Percentiles rank a stretch among this genome's conserved stretches.
phyloP scores from a whole-genome alignment of 345 rosid species.

The Sapria himalayana region DNA sequence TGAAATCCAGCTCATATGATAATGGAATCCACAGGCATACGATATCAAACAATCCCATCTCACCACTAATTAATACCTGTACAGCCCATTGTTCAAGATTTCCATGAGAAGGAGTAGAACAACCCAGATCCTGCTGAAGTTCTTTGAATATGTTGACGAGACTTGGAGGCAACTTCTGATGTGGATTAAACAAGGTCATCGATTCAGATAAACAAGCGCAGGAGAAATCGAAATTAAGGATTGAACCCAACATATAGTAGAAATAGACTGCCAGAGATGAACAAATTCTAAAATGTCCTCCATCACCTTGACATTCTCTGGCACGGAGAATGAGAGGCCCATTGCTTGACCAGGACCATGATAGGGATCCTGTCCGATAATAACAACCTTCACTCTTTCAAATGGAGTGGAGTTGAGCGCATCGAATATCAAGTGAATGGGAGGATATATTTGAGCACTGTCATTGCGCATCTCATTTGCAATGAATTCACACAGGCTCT shows the following conservation, averaged over 20 bases:
- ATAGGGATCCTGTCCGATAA: constrained; percentile 95
- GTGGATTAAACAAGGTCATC: no score
- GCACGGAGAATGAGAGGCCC: constrained; percentile 94
- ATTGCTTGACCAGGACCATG: constrained; percentile 96
- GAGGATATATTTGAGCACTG: constrained; percentile 36
- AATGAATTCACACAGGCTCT: constrained; percentile 34
- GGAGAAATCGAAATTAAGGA: no score
- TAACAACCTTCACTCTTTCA: constrained; percentile 57
- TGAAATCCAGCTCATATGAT: no score
- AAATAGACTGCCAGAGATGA: no score
- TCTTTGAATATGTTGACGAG: constrained; percentile 78
- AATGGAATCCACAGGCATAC: no score
- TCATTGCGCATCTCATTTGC: constrained; percentile 23
- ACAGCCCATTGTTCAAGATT: constrained; percentile 75
- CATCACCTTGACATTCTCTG: constrained; percentile 47
- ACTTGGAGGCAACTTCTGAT: constrained; percentile 87
- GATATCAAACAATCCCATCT: no score
- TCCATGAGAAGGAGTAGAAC: constrained; percentile 74
- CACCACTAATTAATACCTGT: constrained; percentile 42
- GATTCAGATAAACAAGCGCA: no score
- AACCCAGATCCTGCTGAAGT: constrained; percentile 66
- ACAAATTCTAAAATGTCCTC: no score
- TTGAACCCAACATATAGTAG: no score
- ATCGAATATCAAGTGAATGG: constrained; percentile 61
- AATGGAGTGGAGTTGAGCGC: constrained; percentile 67